Percentiles rank a stretch among this genome's conserved stretches.
Evolutionary conservation across 2,329 filamentous ascomycete species (phyloP).

Genomic region (Fusarium robinianum): DNA sequence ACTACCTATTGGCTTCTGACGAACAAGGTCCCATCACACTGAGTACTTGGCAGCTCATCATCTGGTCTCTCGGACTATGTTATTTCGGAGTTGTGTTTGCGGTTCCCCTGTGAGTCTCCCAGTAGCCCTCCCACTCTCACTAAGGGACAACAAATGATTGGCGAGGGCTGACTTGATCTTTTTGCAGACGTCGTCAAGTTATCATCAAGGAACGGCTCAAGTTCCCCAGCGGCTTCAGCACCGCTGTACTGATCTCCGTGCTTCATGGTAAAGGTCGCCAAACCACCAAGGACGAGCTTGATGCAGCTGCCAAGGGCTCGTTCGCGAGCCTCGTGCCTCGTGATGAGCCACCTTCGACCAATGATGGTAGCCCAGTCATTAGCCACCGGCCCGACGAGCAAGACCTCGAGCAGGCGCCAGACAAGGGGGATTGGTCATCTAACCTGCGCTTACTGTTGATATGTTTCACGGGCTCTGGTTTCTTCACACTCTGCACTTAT

Average conservation of each 20-base stretch:
- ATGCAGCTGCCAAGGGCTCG: slow-evolving; percentile 43
- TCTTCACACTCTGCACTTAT: slow-evolving; percentile 82
- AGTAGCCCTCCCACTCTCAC: neutral
- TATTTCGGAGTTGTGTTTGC: slow-evolving; percentile 98
- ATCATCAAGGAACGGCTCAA: slow-evolving; percentile 91
- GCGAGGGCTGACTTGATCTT: neutral
- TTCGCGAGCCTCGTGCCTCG: slow-evolving; percentile 51
- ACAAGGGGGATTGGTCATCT: slow-evolving; percentile 44
- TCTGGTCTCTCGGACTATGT: slow-evolving; percentile 92
- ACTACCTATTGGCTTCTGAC: slow-evolving; percentile 76
- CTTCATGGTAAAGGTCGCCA: slow-evolving; percentile 67
- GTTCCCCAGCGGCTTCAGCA: slow-evolving; percentile 95
- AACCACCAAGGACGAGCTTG: slow-evolving; percentile 41
- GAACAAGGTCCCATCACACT: slow-evolving; percentile 79
- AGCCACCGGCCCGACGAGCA: slow-evolving; percentile 42
- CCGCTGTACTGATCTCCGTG: slow-evolving; percentile 88
- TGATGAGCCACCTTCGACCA: slow-evolving; percentile 26
- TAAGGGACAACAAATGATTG: slow-evolving; percentile 1
- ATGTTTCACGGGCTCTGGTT: slow-evolving; percentile 62
- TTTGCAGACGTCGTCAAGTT: slow-evolving; percentile 72
- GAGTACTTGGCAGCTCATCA: slow-evolving; percentile 74
- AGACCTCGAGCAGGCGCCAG: slow-evolving; percentile 30
- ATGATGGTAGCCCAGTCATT: slow-evolving; percentile 32
- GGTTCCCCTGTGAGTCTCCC: slow-evolving; percentile 68
- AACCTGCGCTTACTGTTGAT: slow-evolving; percentile 60